phyloP scores from a whole-genome alignment of 2,329 filamentous ascomycete species.

The Botrytis pseudocinerea region DNA sequence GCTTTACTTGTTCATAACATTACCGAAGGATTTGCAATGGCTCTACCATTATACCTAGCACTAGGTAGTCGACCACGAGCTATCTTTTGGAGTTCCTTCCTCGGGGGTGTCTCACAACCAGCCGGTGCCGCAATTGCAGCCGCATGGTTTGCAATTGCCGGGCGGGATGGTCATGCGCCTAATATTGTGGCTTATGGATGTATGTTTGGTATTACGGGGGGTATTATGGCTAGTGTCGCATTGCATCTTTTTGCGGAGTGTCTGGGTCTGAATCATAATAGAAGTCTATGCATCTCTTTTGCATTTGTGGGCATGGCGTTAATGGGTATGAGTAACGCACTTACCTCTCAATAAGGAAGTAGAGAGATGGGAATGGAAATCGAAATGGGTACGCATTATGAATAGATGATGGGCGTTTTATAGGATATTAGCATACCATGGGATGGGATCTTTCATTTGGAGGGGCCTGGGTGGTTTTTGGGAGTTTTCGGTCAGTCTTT shows the following conservation, averaged over 20 bases:
- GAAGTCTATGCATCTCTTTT: slow-evolving; percentile 74
- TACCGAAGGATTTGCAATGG: slow-evolving; percentile 93
- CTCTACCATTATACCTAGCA: slow-evolving; percentile 88
- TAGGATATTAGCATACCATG: slow-evolving; percentile 17
- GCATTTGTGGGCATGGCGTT: slow-evolving; percentile 86
- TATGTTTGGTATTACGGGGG: slow-evolving; percentile 86
- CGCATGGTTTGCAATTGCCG: slow-evolving; percentile 78
- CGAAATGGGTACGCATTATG: slow-evolving; percentile 9
- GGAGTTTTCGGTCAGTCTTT: neutral
- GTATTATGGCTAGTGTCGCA: slow-evolving; percentile 94
- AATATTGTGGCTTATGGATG: slow-evolving; percentile 67
- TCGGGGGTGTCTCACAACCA: slow-evolving; percentile 87
- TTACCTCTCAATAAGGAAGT: slow-evolving; percentile 57
- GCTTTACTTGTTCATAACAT: slow-evolving; percentile 98
- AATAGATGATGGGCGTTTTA: slow-evolving; percentile 17
- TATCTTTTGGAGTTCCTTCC: slow-evolving; percentile 77
- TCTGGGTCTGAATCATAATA: slow-evolving; percentile 76
- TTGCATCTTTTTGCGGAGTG: slow-evolving; percentile 87
- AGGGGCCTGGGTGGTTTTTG: neutral
- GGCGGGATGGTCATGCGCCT: slow-evolving; percentile 50
- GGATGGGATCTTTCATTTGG: neutral
- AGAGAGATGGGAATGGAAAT: neutral
- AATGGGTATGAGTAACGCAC: slow-evolving; percentile 79
- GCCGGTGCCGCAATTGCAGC: slow-evolving; percentile 81
- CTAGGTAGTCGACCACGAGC: slow-evolving; percentile 77